These are phyloP conservation scores for Haplographium delicatum DNA, from an alignment of 495 filamentous ascomycete species.

Conservation along the genomic window DNA sequence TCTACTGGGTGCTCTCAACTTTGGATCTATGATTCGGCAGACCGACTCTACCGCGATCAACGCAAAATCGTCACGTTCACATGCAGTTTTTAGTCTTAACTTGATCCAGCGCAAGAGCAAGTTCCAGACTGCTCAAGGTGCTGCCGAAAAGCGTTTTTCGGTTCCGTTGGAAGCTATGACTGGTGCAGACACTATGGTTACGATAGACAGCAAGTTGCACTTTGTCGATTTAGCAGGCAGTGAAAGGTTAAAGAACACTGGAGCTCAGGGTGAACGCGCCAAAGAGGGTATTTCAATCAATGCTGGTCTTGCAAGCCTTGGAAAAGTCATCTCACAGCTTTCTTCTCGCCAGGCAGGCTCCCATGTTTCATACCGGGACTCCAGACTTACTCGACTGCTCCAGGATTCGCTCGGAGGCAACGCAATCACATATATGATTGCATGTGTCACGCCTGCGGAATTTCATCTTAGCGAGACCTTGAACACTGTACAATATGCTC, in stretches of 20 bases:
- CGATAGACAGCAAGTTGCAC: conserved; percentile 95
- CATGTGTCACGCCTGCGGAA: conserved; percentile 93
- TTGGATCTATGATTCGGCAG: conserved; percentile 90
- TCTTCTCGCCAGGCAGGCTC: conserved; percentile 82
- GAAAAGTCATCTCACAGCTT: conserved; percentile 97
- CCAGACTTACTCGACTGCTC: conserved; percentile 87
- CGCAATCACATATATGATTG: conserved; percentile 99
- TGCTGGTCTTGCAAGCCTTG: conserved; percentile 87
- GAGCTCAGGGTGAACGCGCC: conserved; percentile 90
- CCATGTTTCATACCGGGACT: conserved; percentile 97
- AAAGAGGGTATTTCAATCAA: conserved; percentile 99
- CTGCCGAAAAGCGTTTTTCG: conserved; percentile 82
- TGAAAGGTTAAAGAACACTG: conserved; percentile 95
- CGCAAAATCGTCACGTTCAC: conserved; percentile 96
- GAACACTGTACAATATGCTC: conserved; percentile 96
- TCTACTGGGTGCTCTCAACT: conserved; percentile 79
- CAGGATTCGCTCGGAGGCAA: conserved; percentile 98
- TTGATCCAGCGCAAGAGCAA: conserved; percentile 79
- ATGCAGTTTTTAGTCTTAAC: conserved; percentile 96
- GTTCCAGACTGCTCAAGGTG: conserved; percentile 42
- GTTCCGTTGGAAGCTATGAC: conserved; percentile 79
- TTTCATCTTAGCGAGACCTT: conserved; percentile 97
- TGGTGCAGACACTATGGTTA: conserved; percentile 62
- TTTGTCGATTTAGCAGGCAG: conserved; percentile 98
- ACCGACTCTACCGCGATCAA: conserved; percentile 99